phyloP scores from a whole-genome alignment of 1,139 yeast species.

The Lodderomyces jiufengensis region DNA sequence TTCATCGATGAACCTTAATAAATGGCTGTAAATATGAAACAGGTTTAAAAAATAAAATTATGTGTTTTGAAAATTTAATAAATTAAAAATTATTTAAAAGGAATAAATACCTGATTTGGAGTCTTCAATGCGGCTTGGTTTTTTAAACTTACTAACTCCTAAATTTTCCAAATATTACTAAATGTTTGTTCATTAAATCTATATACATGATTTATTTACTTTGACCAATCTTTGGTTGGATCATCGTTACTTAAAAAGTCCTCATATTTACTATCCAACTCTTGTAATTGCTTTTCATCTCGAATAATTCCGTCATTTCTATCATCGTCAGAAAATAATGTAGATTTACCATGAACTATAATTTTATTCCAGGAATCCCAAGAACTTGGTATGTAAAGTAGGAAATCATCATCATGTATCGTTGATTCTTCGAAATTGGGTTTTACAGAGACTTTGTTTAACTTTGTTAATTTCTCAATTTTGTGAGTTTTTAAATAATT shows the following conservation, averaged over 20 bases:
- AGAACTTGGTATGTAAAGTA: slow-evolving; percentile 43
- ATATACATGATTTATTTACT: no score
- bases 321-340: slow-evolving; percentile 16
- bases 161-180: no score
- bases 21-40: no score
- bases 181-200: no score
- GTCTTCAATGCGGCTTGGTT: no score
- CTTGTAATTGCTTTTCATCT: slow-evolving; percentile 8
- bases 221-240: no score
- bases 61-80: no score
- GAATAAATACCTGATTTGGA: no score
- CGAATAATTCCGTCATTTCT: slow-evolving; percentile 14
- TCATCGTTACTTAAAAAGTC: slow-evolving; percentile 1
- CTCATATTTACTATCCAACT: slow-evolving; percentile 9
- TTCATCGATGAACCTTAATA: no score
- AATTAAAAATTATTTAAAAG: no score
- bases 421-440: slow-evolving; percentile 10
- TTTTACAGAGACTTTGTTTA: slow-evolving; percentile 4
- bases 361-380: slow-evolving; percentile 54
- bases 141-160: no score
- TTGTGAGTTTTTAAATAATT: slow-evolving; percentile 10
- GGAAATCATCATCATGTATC: slow-evolving; percentile 1
- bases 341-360: slow-evolving; percentile 35
- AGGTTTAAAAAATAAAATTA: no score
- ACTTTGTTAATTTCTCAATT: slow-evolving; percentile 2